These are phyloP conservation scores for Penicillium sclerotiorum DNA, from an alignment of 2,329 filamentous ascomycete genomes.

Conservation along the genomic window DNA sequence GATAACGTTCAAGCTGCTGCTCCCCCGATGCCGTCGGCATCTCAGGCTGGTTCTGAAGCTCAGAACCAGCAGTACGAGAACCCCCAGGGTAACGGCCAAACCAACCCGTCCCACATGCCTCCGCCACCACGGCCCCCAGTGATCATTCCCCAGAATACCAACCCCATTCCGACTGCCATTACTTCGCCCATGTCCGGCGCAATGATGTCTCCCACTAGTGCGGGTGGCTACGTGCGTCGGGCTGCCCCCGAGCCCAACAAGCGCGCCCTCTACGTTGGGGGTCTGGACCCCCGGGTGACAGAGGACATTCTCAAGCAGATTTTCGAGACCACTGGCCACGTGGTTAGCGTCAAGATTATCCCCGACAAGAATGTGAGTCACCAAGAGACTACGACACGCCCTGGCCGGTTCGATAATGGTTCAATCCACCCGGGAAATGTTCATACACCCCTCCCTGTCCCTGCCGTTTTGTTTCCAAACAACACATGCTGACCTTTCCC, in stretches of 20 bases:
- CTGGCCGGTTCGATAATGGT: background rate
- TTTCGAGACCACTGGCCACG: slow-evolving; percentile 97
- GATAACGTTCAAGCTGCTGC: slow-evolving; percentile 69
- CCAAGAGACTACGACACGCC: background rate
- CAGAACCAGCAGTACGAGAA: slow-evolving; percentile 73
- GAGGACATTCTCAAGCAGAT: slow-evolving; percentile 97
- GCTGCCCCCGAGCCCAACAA: slow-evolving; percentile 98
- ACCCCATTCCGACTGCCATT: slow-evolving; percentile 90
- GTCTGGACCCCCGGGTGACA: slow-evolving; percentile 90
- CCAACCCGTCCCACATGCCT: slow-evolving; percentile 76
- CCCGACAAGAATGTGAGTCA: slow-evolving; percentile 95
- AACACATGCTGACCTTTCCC: slow-evolving; percentile 2
- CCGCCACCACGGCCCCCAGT: slow-evolving; percentile 82
- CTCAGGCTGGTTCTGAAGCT: slow-evolving; percentile 68
- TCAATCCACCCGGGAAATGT: background rate
- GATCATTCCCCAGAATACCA: slow-evolving; percentile 92
- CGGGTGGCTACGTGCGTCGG: slow-evolving; percentile 79
- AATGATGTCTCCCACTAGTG: slow-evolving; percentile 83
- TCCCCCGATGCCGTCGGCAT: slow-evolving; percentile 68
- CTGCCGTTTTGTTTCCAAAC: too few relatives aligned
- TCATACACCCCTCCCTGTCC: slow-evolving; percentile 2
- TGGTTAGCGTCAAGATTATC: slow-evolving; percentile 99
- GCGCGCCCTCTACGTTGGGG: slow-evolving; percentile 92
- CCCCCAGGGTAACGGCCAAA: slow-evolving; percentile 68
- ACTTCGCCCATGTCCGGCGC: slow-evolving; percentile 79